These are phyloP conservation scores for Haplographium delicatum DNA, from an alignment of 495 filamentous ascomycete genomes.

Conservation along the genomic window DNA sequence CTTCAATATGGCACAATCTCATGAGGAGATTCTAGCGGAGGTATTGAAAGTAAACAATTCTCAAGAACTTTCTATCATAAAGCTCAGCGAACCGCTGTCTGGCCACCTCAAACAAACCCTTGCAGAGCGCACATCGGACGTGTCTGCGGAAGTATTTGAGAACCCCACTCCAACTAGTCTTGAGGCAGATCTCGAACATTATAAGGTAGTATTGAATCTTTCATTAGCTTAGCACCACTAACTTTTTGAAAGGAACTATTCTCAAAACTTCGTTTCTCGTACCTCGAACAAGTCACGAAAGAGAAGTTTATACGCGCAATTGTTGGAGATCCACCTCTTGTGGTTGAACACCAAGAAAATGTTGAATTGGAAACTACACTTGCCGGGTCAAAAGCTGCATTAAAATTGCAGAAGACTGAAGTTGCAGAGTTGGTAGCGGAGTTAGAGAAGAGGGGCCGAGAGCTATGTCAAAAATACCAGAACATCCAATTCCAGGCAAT, in stretches of 20 bases:
- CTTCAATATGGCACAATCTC: conserved; percentile 19
- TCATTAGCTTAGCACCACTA: not conserved
- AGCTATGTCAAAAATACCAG: conserved; percentile 55
- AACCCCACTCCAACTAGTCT: conserved; percentile 69
- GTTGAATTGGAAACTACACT: conserved; percentile 70
- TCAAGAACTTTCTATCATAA: conserved; percentile 64
- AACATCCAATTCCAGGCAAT: conserved; percentile 56
- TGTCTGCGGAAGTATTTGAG: conserved; percentile 58
- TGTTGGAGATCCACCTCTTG: conserved; percentile 79
- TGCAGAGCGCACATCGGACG: conserved; percentile 57
- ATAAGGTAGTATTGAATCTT: conserved; percentile 49
- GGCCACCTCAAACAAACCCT: conserved; percentile 37
- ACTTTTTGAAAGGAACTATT: conserved; percentile 67
- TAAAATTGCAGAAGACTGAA: conserved; percentile 74
- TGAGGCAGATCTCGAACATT: conserved; percentile 82
- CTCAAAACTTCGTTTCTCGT: conserved; percentile 92
- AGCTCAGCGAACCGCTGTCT: conserved; percentile 69
- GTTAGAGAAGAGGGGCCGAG: conserved; percentile 62
- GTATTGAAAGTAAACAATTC: conserved; percentile 30
- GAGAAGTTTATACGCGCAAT: conserved; percentile 74
- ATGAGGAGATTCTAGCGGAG: conserved; percentile 26
- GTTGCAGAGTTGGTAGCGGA: conserved; percentile 66
- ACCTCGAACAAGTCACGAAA: conserved; percentile 76
- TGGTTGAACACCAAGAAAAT: conserved; percentile 79
- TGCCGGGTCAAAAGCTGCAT: conserved; percentile 61